Evolutionary conservation across 129 eudicot genomes (phyloP).

Genomic region (Ambrosia trifida): DNA sequence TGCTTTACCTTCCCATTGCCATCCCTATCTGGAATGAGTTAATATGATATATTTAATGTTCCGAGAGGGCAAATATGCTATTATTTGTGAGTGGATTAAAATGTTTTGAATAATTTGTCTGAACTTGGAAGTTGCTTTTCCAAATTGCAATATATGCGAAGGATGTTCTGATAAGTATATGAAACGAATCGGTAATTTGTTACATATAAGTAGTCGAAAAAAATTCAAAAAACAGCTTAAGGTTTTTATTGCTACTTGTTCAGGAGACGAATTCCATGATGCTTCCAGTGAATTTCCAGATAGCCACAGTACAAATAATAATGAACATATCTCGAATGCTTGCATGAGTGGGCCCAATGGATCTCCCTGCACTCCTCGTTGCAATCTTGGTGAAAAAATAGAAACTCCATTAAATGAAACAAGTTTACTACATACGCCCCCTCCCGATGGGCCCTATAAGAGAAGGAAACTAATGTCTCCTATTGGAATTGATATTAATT

Average conservation of each 20-base stretch:
- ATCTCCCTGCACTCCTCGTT: slow-evolving; percentile 40
- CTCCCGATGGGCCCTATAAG: slow-evolving; percentile 63
- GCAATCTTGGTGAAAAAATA: slow-evolving; percentile 37
- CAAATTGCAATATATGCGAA: too few species aligned
- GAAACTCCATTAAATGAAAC: slow-evolving; percentile 20
- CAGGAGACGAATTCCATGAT: slow-evolving; percentile 85
- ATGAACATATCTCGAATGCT: slow-evolving; percentile 27
- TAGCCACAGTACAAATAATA: slow-evolving; percentile 24
- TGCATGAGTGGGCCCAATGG: slow-evolving; percentile 32
- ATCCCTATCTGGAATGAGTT: background rate
- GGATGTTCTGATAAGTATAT: background rate
- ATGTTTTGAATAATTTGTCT: too few species aligned
- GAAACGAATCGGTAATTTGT: background rate
- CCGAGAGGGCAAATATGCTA: background rate
- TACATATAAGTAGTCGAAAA: background rate
- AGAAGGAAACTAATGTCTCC: slow-evolving; percentile 71
- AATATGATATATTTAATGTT: background rate
- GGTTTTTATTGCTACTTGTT: slow-evolving; percentile 11
- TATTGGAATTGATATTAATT: slow-evolving; percentile 30
- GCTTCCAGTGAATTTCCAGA: slow-evolving; percentile 54
- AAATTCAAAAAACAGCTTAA: background rate
- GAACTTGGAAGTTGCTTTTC: too few species aligned
- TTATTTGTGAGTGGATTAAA: background rate
- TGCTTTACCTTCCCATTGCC: too few species aligned
- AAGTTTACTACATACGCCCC: slow-evolving; percentile 42